These are phyloP conservation scores for Lachancea thermotolerans DNA, from an alignment of 805 yeast genomes.

Conservation along the genomic window DNA sequence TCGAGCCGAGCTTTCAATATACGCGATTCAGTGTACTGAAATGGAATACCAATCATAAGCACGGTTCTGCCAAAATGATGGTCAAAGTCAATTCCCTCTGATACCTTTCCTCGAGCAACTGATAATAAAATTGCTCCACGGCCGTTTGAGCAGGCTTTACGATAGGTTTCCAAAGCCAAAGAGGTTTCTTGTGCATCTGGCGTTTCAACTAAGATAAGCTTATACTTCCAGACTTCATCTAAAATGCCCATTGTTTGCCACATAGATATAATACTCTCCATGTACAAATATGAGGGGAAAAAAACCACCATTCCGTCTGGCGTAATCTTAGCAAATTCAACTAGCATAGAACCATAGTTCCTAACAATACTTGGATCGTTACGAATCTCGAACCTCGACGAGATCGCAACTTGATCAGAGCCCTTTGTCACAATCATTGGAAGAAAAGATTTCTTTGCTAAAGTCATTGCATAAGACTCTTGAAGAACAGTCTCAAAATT, in stretches of 20 bases:
- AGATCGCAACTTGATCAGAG: constrained; percentile 94
- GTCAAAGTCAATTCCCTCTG: constrained; percentile 98
- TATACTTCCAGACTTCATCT: constrained; percentile 98
- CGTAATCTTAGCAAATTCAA: constrained; percentile 89
- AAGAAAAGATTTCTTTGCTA: constrained; percentile 83
- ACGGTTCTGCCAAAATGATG: constrained; percentile 98
- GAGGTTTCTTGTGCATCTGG: constrained; percentile 99
- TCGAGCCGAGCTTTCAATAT: constrained; percentile 92
- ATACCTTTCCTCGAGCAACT: constrained; percentile 98
- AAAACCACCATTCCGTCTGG: constrained; percentile 98
- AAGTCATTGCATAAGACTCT: constrained; percentile 92
- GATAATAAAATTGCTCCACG: constrained; percentile 94
- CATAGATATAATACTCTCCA: constrained; percentile 97
- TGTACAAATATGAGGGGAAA: constrained; percentile 92
- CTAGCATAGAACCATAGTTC: constrained; percentile 86
- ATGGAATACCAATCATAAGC: constrained; percentile 97
- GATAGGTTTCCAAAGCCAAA: constrained; percentile 86
- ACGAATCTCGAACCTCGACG: constrained; percentile 92
- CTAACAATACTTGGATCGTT: constrained; percentile 97
- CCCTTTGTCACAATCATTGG: constrained; percentile 97
- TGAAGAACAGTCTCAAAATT: constrained; percentile 90
- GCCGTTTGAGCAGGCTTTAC: constrained; percentile 96
- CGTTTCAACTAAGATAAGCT: constrained; percentile 89
- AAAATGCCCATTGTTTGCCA: constrained; percentile 99
- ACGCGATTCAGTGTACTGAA: constrained; percentile 96